Conservation (phyloP, 768 basidiomycete genomes). For the Tephrocybe sp. region DNA sequence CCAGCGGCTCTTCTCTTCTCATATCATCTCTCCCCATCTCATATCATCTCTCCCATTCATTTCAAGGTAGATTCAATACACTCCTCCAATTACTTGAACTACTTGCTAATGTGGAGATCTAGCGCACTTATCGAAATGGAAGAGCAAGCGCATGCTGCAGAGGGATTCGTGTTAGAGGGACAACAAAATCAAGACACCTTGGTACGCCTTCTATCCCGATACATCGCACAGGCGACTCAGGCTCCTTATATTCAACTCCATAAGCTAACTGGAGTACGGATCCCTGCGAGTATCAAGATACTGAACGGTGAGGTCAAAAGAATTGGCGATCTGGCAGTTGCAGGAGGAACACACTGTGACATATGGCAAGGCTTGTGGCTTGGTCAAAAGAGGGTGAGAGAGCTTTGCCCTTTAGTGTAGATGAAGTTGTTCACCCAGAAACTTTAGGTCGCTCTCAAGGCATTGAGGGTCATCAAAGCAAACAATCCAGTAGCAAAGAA, state of each 20-base stretch:
- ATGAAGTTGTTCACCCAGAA: background rate
- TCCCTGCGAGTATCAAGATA: conserved; percentile 49
- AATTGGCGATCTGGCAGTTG: conserved; percentile 35
- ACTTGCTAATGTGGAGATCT: conserved; percentile 34
- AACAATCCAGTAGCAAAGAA: conserved; percentile 39
- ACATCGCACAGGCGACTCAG: background rate
- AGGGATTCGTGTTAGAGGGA: conserved; percentile 49
- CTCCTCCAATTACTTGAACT: conserved; percentile 36
- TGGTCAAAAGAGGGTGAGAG: conserved; percentile 44
- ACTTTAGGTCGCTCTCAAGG: conserved; percentile 58
- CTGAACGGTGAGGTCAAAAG: conserved; percentile 51
- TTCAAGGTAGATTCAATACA: no score
- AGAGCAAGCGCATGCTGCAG: conserved; percentile 34
- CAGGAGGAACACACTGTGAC: conserved; percentile 53
- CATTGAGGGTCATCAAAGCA: conserved; percentile 43
- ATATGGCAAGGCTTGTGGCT: conserved; percentile 56
- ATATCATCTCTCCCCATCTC: no score
- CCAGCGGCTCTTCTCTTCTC: no score
- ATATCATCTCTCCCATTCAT: no score
- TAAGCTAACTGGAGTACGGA: conserved; percentile 47
- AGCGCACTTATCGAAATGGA: conserved; percentile 33
- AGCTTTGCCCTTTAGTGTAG: background rate
- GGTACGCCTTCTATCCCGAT: conserved; percentile 2
- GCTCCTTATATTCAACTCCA: conserved; percentile 35
- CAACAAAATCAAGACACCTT: conserved; percentile 34